Evolutionary conservation across 495 filamentous ascomycete genomes (phyloP), one percentile per base, ranked within the genome.

Genomic region (Tuber microsphaerosporum): DNA sequence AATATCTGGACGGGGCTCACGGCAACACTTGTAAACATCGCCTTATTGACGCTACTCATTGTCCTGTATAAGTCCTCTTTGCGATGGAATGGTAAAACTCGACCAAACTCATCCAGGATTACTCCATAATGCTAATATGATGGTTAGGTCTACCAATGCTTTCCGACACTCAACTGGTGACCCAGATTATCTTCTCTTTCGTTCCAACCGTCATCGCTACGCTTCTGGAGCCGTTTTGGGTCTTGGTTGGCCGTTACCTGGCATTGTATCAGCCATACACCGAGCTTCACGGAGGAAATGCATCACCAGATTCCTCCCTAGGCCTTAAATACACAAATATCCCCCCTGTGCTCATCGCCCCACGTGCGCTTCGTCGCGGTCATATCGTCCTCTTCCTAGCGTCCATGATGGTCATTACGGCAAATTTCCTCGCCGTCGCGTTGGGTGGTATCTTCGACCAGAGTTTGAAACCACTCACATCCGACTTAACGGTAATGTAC

Each of bases 231-330:
- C 85, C 87, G 0, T 81, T 85, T 10, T 86, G 86, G 83, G 78
- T 86, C 2, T 73, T 88, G 0, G 56, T 89, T 0, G 85, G 85
- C 65, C 83, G 86, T 0, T 71, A 84, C 1, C 71, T 86, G 6
- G 87, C 85, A 51, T 43, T 87, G 12, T 74, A 87, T 2, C 82
- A 86, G 74, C 86, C 87, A 16, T 85, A 87, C 61, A 83, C 86
- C 34, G 83, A 84, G 41, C 78, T 88, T 0, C 71, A 79, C 20
- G 74, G 75, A 43, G 83, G 84, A 14, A 76, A 37, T 37, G 34
- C 34, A 37, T 37, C 34, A 2, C 34, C 34, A 37, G 34, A 37
- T 37, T 37, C 34, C 34, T 37, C 34, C 2, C 34, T 37, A 37
- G 34, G 34, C 34, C 34, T 37, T 37, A 37, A 37, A 37, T 37